Conservation (phyloP, 1,139 yeast genomes). For the Lodderomyces theae region DNA sequence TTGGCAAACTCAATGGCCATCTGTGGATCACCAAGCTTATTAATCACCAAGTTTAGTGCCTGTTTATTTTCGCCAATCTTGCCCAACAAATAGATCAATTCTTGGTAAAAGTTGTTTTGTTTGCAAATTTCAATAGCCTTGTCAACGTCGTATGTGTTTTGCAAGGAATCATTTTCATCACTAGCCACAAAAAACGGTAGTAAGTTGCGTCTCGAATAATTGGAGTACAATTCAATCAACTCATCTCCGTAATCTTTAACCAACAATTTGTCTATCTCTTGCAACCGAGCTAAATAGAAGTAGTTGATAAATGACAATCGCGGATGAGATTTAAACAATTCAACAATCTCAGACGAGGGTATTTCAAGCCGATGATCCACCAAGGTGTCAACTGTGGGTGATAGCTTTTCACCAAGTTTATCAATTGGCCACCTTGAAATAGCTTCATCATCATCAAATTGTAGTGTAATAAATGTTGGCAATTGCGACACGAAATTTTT, state of each 20-base stretch:
- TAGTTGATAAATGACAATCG: slow-evolving; percentile 56
- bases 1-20: slow-evolving; percentile 81
- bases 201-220: slow-evolving; percentile 52
- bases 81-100: slow-evolving; percentile 78
- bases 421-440: slow-evolving; percentile 40
- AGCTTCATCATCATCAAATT: slow-evolving; percentile 27
- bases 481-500: slow-evolving; percentile 46
- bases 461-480: slow-evolving; percentile 52
- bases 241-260: slow-evolving; percentile 62
- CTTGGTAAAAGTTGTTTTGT: slow-evolving; percentile 50
- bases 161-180: slow-evolving; percentile 17
- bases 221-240: slow-evolving; percentile 61
- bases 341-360: slow-evolving; percentile 48
- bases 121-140: slow-evolving; percentile 67
- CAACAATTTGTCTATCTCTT: slow-evolving; percentile 51
- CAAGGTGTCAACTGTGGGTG: slow-evolving; percentile 51
- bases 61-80: slow-evolving; percentile 75
- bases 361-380: slow-evolving; percentile 68
- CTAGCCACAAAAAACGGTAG: slow-evolving; percentile 46
- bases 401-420: slow-evolving; percentile 37
- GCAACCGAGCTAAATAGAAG: slow-evolving; percentile 56
- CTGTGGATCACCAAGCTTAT: slow-evolving; percentile 72
- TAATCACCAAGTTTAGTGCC: slow-evolving; percentile 75
- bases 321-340: slow-evolving; percentile 37
- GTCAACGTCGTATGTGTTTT: slow-evolving; percentile 60